Percentiles rank a stretch among this genome's conserved stretches.
Conservation (phyloP, 225 moss, liverwort and hornwort species). For the Neckera pumila region DNA sequence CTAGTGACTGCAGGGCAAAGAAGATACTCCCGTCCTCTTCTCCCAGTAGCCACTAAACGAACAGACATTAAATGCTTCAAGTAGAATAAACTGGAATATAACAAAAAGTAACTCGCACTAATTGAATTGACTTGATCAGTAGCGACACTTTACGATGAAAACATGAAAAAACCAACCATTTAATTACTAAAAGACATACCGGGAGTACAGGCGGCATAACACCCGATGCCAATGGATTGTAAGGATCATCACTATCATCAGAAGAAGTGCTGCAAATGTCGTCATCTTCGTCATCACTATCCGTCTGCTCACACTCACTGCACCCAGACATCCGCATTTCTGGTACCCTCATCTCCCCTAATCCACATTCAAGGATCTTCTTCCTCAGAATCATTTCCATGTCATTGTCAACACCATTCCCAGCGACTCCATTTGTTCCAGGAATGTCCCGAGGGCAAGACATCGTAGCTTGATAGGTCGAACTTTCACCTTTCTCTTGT, state of each 20-base stretch:
- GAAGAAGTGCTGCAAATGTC: constrained; percentile 34
- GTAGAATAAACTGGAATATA: background rate
- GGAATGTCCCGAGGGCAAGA: background rate
- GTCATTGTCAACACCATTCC: background rate
- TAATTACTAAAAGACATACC: background rate
- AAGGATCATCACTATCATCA: constrained; percentile 13
- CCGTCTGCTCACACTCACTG: constrained; percentile 22
- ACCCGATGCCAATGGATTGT: background rate
- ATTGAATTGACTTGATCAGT: background rate
- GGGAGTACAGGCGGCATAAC: constrained; percentile 19
- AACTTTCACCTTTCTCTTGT: background rate
- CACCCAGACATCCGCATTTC: constrained; percentile 18
- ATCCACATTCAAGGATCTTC: constrained; percentile 14
- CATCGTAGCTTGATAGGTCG: background rate
- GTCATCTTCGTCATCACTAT: constrained; percentile 22
- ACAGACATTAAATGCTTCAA: background rate
- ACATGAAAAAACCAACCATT: background rate
- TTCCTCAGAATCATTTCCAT: constrained; percentile 9
- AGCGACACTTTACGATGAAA: background rate
- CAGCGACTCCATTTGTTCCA: background rate
- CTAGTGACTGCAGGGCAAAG: background rate
- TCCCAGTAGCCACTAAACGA: background rate
- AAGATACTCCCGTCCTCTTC: too few relatives aligned
- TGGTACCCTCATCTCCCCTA: background rate
- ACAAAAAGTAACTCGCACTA: too few relatives aligned